Evolutionary conservation across 371 early-diverging fungal species (phyloP).

Genomic region (Chytridium lagenaria): DNA sequence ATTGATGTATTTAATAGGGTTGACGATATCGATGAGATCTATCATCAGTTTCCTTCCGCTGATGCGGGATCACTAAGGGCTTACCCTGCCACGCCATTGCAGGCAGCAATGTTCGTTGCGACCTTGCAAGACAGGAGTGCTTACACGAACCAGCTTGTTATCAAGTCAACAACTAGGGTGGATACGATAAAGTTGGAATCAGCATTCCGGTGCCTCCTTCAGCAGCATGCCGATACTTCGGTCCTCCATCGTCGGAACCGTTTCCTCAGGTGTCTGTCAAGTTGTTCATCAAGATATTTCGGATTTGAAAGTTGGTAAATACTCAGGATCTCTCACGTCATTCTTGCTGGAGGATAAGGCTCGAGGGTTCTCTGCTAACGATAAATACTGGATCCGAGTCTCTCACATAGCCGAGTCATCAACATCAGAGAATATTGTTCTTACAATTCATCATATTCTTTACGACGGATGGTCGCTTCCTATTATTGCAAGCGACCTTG

Average conservation of each 20-base stretch:
- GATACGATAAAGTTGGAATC: conserved; percentile 5
- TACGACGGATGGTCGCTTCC: conserved; percentile 46
- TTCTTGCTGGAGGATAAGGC: conserved; percentile 19
- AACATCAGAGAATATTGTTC: conserved; percentile 16
- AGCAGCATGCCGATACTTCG: conserved; percentile 1
- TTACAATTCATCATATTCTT: conserved; percentile 46
- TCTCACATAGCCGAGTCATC: background rate
- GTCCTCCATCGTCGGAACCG: conserved; percentile 10
- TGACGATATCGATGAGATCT: background rate
- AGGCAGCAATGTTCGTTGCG: conserved; percentile 31
- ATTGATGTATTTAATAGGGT: conserved; percentile 1
- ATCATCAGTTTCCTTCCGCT: conserved; percentile 2
- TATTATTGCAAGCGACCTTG: conserved; percentile 8
- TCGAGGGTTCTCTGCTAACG: background rate
- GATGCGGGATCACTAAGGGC: background rate
- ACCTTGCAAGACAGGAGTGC: conserved; percentile 34
- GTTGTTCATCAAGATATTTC: conserved; percentile 12
- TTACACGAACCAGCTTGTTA: conserved; percentile 25
- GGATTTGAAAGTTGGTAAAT: background rate
- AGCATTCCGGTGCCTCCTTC: background rate
- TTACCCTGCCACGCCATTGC: conserved; percentile 28
- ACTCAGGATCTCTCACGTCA: background rate
- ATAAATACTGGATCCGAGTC: conserved; percentile 17
- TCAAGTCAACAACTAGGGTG: conserved; percentile 14
- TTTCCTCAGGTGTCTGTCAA: background rate